phyloP scores from a whole-genome alignment of 371 early-diverging fungal species.

The Lichtheimia ornata region DNA sequence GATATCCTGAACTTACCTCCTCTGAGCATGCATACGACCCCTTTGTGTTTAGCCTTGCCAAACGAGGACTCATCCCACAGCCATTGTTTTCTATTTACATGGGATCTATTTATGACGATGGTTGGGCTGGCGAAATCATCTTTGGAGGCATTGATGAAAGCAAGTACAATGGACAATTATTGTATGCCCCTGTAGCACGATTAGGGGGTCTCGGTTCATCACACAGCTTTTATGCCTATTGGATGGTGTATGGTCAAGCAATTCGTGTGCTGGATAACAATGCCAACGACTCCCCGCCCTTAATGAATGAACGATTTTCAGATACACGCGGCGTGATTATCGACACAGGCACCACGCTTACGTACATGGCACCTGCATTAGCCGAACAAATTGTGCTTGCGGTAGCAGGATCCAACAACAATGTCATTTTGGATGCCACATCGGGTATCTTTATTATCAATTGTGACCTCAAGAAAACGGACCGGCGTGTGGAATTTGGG shows the following conservation, averaged over 20 bases:
- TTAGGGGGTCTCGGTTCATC: background rate
- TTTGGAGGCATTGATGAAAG: constrained; percentile 63
- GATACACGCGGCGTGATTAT: constrained; percentile 31
- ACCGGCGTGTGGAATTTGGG: constrained; percentile 4
- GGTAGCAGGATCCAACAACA: constrained; percentile 20
- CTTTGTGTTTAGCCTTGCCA: constrained; percentile 38
- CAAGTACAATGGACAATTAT: constrained; percentile 54
- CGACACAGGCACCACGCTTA: constrained; percentile 52
- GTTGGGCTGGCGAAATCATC: constrained; percentile 57
- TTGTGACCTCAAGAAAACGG: constrained; percentile 14
- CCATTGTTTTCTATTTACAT: constrained; percentile 44
- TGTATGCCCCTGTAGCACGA: constrained; percentile 43
- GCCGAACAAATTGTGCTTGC: constrained; percentile 23
- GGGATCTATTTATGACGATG: constrained; percentile 23
- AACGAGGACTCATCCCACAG: constrained; percentile 30
- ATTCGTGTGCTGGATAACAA: constrained; percentile 20
- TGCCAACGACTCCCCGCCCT: background rate
- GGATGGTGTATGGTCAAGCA: constrained; percentile 51
- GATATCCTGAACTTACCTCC: constrained; percentile 40
- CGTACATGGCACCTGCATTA: constrained; percentile 35
- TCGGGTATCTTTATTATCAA: constrained; percentile 26
- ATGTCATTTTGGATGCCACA: constrained; percentile 13
- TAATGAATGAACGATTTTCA: constrained; percentile 3
- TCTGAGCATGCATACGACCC: constrained; percentile 34
- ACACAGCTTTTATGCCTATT: constrained; percentile 25